A percentile compares a stretch with the other conserved stretches of the same genome.
Evolutionary conservation across 2,329 filamentous ascomycete genomes (phyloP).

Genomic region (Uncinocarpus reesii): DNA sequence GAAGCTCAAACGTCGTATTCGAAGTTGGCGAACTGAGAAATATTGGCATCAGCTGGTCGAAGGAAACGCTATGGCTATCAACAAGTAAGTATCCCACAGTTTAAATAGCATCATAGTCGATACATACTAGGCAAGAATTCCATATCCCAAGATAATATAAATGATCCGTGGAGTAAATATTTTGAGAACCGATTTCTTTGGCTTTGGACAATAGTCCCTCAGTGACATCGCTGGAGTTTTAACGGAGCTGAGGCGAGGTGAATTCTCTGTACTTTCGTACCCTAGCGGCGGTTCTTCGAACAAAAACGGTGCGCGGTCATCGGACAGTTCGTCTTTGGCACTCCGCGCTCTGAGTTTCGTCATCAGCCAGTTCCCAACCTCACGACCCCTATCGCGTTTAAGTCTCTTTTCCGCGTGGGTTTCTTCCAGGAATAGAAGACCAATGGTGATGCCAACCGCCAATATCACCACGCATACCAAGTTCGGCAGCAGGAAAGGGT

Average conservation of each 20-base stretch:
- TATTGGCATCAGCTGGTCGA: slow-evolving; percentile 86
- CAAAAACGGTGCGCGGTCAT: slow-evolving; percentile 27
- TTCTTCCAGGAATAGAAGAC: slow-evolving; percentile 83
- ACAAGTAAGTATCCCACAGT: slow-evolving; percentile 23
- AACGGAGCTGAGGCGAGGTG: slow-evolving; percentile 36
- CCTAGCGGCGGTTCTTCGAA: slow-evolving; percentile 54
- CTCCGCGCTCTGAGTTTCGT: slow-evolving; percentile 3
- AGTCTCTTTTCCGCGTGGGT: slow-evolving; percentile 77
- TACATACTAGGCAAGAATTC: slow-evolving; percentile 87
- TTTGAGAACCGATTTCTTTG: slow-evolving; percentile 40
- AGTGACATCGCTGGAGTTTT: slow-evolving; percentile 19
- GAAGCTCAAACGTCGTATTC: slow-evolving; percentile 47
- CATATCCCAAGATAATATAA: slow-evolving; percentile 79
- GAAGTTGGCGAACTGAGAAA: slow-evolving; percentile 65
- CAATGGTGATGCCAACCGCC: slow-evolving; percentile 62
- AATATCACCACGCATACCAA: slow-evolving; percentile 78
- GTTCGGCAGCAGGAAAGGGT: slow-evolving; percentile 85
- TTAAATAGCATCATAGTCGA: slow-evolving; percentile 47
- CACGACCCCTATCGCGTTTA: slow-evolving; percentile 62
- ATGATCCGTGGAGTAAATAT: slow-evolving; percentile 78
- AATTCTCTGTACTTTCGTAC: slow-evolving; percentile 52
- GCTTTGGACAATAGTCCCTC: slow-evolving; percentile 23
- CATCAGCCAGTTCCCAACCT: slow-evolving; percentile 63
- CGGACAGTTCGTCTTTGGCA: slow-evolving; percentile 3
- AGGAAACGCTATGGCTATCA: slow-evolving; percentile 83